Base-by-base conservation (phyloP, 495 filamentous ascomycete species). In the Hyaloscypha variabilis region DNA sequence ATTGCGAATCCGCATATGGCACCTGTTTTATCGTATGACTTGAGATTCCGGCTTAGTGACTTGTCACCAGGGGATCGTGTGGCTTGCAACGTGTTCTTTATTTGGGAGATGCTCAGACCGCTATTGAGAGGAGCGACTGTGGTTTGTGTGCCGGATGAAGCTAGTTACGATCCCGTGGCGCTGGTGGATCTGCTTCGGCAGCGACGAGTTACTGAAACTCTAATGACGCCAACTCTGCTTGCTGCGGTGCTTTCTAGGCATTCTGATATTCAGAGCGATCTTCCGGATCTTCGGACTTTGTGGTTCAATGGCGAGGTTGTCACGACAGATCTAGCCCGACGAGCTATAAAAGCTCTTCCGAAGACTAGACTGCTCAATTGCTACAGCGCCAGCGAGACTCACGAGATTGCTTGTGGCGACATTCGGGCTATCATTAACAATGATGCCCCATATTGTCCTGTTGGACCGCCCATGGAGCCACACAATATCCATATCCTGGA, bases 221-320 rank as follows among this genome's bases (percentile, higher is more conserved):
- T 91, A 55, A 90, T 91, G 87, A 91, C 88, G n/a, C 88, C 88
- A 0, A 91, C 88, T 0, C 79, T 91, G 10, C 74, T 91, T 11
- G 84, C 87, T 21, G 86, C 87, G 8, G 81, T 90, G 2, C 81
- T 91, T 17, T 74, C 86, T 11, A 81, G 85, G 8, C 82, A 89
- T 64, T 79, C 85, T 6, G 74, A 83, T n/a, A 79, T 91, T 25
- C 80, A 77, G 11, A 62, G 71, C 10, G 83, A 83, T 57, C 77
- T 91, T 1, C 84, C 87, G 3, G 75, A 88, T 21, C 72, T 91
- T 52, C 79, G 78, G 11, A 88, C 84, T 0, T 73, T 90, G 29
- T 91, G 88, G 88, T 75, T 91, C 6, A 91, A 91, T 65, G 88
- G 88, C 31, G 88, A 91, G 68, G 88, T 91, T 2, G 87, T 91